Conservation (phyloP, 2,329 filamentous ascomycete genomes). For the Scolecobasidium constrictum region DNA sequence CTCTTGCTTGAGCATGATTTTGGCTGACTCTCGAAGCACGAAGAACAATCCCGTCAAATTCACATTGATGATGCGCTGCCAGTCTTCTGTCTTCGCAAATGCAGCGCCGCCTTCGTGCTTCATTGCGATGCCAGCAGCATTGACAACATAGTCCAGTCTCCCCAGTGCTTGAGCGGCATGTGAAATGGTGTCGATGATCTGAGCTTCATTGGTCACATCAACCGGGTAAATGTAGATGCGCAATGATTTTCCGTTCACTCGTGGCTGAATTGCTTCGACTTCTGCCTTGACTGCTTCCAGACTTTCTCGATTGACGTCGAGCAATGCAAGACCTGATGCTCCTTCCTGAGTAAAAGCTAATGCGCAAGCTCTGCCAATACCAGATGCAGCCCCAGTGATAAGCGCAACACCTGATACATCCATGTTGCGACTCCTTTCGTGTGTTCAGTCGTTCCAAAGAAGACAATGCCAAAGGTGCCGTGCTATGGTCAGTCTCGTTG, state of each 20-base stretch:
- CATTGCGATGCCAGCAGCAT: conserved; percentile 29
- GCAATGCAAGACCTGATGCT: conserved; percentile 14
- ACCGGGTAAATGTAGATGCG: conserved; percentile 5
- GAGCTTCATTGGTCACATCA: conserved; percentile 23
- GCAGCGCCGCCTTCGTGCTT: conserved; percentile 28
- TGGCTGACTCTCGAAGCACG: conserved; percentile 27
- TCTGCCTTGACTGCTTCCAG: conserved; percentile 13
- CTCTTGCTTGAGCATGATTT: conserved; percentile 35
- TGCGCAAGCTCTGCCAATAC: conserved; percentile 16
- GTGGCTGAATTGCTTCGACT: conserved; percentile 9
- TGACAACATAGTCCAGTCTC: conserved; percentile 31
- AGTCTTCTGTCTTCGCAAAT: conserved; percentile 25
- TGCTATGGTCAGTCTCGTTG: too few species aligned
- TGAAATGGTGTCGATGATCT: conserved; percentile 18
- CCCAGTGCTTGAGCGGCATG: conserved; percentile 22
- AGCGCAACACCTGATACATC: conserved; percentile 17
- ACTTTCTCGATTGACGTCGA: conserved; percentile 14
- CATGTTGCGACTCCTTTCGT: too few species aligned
- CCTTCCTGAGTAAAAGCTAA: conserved; percentile 15
- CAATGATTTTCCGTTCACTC: neutral
- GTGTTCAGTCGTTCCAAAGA: too few species aligned
- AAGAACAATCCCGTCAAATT: conserved; percentile 35
- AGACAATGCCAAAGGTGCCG: too few species aligned
- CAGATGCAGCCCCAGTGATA: conserved; percentile 15
- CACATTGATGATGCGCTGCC: conserved; percentile 30